A percentile compares a stretch with the other conserved stretches of the same genome.
These are phyloP conservation scores for Auricularia heimuer DNA, from an alignment of 768 basidiomycete genomes.

Conservation along the genomic window DNA sequence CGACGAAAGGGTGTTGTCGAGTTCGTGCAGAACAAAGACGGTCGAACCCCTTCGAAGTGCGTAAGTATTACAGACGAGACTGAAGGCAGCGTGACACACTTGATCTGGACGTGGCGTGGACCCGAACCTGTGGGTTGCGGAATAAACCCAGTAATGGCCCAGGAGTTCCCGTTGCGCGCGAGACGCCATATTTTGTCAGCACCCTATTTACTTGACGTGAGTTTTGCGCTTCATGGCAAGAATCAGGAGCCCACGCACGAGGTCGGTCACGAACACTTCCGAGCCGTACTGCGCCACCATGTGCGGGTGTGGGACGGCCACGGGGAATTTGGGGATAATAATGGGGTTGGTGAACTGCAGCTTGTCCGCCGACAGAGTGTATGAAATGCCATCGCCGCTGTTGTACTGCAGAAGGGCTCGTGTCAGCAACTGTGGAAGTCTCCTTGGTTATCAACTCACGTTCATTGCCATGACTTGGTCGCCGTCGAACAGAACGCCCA, in stretches of 20 bases:
- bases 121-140: slow-evolving; percentile 54
- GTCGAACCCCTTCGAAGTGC: slow-evolving; percentile 11
- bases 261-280: slow-evolving; percentile 57
- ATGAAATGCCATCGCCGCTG: slow-evolving; percentile 47
- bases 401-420: slow-evolving; percentile 29
- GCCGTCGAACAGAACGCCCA: slow-evolving; percentile 40
- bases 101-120: slow-evolving; percentile 37
- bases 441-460: slow-evolving; percentile 23
- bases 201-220: slow-evolving; percentile 31
- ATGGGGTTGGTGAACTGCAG: slow-evolving; percentile 26
- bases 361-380: slow-evolving; percentile 22
- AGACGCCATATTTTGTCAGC: slow-evolving; percentile 63
- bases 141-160: slow-evolving; percentile 50
- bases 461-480: slow-evolving; percentile 48
- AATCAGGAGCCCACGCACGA: slow-evolving; percentile 30
- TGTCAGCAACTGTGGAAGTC: background rate
- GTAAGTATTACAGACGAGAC: background rate
- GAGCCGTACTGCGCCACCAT: slow-evolving; percentile 46
- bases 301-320: slow-evolving; percentile 49
- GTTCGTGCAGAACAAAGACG: slow-evolving; percentile 46
- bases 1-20: slow-evolving; percentile 46
- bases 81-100: background rate
- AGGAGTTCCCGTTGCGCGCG: slow-evolving; percentile 33
- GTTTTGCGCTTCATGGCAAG: no score
- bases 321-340: slow-evolving; percentile 45